phyloP scores from a whole-genome alignment of 1,284 basidiomycete genomes.

The Blastosporella zonata region DNA sequence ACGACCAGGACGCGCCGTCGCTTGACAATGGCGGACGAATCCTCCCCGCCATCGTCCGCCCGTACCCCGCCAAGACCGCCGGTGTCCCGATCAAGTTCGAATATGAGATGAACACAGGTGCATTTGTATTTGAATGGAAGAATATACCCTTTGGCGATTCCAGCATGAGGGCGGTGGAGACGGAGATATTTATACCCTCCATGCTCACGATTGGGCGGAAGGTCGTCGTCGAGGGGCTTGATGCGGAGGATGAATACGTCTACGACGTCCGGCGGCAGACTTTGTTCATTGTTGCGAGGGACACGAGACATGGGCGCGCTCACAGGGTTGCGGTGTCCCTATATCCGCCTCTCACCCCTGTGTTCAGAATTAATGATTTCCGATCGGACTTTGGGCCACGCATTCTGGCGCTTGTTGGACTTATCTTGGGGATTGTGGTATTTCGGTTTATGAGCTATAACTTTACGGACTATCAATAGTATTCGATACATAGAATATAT shows the following conservation, averaged over 20 bases:
- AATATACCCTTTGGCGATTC: slow-evolving; percentile 33
- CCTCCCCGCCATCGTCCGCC: slow-evolving; percentile 73
- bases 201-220: slow-evolving; percentile 54
- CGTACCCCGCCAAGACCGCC: slow-evolving; percentile 77
- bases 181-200: slow-evolving; percentile 80
- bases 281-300: slow-evolving; percentile 53
- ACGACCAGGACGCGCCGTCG: slow-evolving; percentile 54
- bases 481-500: too few relatives aligned
- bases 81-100: slow-evolving; percentile 66
- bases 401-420: slow-evolving; percentile 32
- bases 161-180: slow-evolving; percentile 50
- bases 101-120: slow-evolving; percentile 70
- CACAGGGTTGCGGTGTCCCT: slow-evolving; percentile 54
- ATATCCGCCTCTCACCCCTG: slow-evolving; percentile 47
- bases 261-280: slow-evolving; percentile 68
- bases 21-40: slow-evolving; percentile 83
- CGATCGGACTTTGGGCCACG: slow-evolving; percentile 59
- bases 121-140: slow-evolving; percentile 62
- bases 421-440: slow-evolving; percentile 33
- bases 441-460: slow-evolving; percentile 15
- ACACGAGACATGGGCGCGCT: slow-evolving; percentile 40
- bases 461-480: too few relatives aligned
- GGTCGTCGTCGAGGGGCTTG: slow-evolving; percentile 55
- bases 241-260: slow-evolving; percentile 40
- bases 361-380: slow-evolving; percentile 58